These are phyloP conservation scores for Quercus agrifolia DNA, from an alignment of 306 rosid species.

Conservation along the genomic window DNA sequence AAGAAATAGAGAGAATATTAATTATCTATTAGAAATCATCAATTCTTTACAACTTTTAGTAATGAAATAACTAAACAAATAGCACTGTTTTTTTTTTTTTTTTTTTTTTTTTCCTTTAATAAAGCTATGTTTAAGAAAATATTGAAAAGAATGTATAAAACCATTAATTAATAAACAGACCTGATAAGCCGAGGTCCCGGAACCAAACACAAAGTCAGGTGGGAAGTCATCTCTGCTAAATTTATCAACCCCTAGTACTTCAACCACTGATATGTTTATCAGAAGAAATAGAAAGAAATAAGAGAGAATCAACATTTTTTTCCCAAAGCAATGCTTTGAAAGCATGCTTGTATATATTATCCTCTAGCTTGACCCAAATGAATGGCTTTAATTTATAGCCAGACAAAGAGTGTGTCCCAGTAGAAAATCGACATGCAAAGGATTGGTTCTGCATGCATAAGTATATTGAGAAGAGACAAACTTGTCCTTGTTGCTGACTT, in stretches of 20 bases:
- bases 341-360: background rate
- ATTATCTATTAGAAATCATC: too few relatives aligned
- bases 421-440: too few relatives aligned
- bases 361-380: background rate
- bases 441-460: too few relatives aligned
- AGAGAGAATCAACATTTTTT: background rate
- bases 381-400: background rate
- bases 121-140: background rate
- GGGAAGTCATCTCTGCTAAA: conserved; percentile 61
- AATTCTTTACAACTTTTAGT: too few relatives aligned
- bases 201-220: conserved; percentile 56
- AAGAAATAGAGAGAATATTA: background rate
- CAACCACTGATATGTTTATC: background rate
- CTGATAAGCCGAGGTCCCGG: conserved; percentile 66
- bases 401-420: background rate
- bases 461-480: too few relatives aligned
- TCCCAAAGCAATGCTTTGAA: background rate
- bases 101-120: too few relatives aligned
- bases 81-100: too few relatives aligned
- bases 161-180: conserved; percentile 5
- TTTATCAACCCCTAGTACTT: background rate
- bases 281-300: background rate
- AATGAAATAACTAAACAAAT: too few relatives aligned
- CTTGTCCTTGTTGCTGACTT: too few relatives aligned
- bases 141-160: background rate